These are phyloP conservation scores for Hypoxylon trugodes DNA, from an alignment of 495 filamentous ascomycete genomes.

Conservation along the genomic window DNA sequence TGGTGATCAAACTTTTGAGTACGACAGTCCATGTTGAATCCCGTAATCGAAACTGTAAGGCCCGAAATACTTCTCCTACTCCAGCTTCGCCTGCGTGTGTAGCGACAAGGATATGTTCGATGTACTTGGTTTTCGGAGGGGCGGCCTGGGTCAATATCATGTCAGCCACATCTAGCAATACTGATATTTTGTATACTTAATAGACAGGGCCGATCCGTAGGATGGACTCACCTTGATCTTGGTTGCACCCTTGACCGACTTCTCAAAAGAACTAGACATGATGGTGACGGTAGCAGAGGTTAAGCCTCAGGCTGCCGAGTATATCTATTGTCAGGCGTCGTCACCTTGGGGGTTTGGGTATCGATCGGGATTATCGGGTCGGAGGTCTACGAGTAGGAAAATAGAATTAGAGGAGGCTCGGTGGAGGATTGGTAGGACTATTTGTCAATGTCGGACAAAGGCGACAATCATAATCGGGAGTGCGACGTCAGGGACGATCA, in stretches of 20 bases:
- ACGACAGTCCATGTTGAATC: constrained; percentile 98
- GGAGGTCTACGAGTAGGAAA: constrained; percentile 12
- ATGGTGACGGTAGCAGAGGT: constrained; percentile 31
- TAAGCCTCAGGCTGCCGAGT: constrained; percentile 16
- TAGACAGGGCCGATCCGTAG: not conserved
- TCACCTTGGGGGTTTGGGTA: constrained; percentile 12
- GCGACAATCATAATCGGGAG: constrained; percentile 39
- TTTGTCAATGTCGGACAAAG: constrained; percentile 39
- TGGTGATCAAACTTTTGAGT: constrained; percentile 94
- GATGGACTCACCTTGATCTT: constrained; percentile 81
- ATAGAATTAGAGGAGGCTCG: constrained; percentile 6
- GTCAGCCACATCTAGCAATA: constrained; percentile 22
- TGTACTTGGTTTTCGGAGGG: constrained; percentile 98
- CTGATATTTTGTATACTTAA: not conserved
- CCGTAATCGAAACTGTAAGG: constrained; percentile 83
- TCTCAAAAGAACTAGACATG: constrained; percentile 88
- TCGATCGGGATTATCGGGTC: constrained; percentile 13
- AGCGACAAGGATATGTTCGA: constrained; percentile 96
- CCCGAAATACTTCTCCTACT: constrained; percentile 94
- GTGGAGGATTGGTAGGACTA: constrained; percentile 15
- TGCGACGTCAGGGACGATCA: constrained; percentile 33
- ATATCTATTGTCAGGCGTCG: not conserved
- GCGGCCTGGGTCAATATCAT: constrained; percentile 70
- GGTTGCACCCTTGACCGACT: constrained; percentile 91
- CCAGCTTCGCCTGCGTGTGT: constrained; percentile 95